Conservation (phyloP, 2,329 filamentous ascomycete species). For the Beauveria sp. region DNA sequence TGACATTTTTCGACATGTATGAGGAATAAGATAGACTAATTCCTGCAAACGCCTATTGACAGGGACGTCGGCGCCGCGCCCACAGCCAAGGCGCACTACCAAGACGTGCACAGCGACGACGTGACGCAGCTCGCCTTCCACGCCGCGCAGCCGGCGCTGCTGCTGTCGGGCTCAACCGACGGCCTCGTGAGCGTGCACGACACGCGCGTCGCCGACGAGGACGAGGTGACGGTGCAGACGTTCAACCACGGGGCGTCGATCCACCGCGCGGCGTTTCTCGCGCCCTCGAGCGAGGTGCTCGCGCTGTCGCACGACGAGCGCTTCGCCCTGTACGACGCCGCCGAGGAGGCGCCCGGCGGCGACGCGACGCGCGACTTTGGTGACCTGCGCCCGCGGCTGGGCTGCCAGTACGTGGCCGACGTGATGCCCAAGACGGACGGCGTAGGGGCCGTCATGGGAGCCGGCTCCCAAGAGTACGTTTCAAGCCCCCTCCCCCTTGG, state of each 20-base stretch:
- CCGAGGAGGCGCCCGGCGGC: conserved; percentile 54
- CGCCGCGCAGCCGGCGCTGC: conserved; percentile 49
- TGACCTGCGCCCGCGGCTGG: conserved; percentile 57
- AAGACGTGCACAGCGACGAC: conserved; percentile 61
- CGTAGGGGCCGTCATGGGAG: conserved; percentile 52
- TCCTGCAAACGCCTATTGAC: neutral
- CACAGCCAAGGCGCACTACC: conserved; percentile 44
- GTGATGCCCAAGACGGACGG: conserved; percentile 53
- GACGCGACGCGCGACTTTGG: conserved; percentile 53
- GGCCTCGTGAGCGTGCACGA: conserved; percentile 73
- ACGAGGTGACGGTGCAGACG: conserved; percentile 69
- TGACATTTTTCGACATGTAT: no score
- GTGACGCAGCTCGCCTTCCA: conserved; percentile 55
- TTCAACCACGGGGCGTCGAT: conserved; percentile 71
- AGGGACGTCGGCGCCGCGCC: conserved; percentile 52
- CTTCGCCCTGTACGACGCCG: conserved; percentile 63
- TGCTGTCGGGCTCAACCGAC: conserved; percentile 73
- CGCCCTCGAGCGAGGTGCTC: conserved; percentile 51
- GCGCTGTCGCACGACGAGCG: conserved; percentile 73
- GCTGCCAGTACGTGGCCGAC: conserved; percentile 68
- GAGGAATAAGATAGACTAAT: neutral
- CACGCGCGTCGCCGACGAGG: conserved; percentile 61
- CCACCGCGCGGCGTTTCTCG: conserved; percentile 67
- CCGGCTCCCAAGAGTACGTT: conserved; percentile 59
- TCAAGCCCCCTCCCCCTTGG: no score